Evolutionary conservation across 192 early-diverging fungal species (phyloP), one percentile per base, ranked within the genome.

Genomic region (Coemansia sp.): DNA sequence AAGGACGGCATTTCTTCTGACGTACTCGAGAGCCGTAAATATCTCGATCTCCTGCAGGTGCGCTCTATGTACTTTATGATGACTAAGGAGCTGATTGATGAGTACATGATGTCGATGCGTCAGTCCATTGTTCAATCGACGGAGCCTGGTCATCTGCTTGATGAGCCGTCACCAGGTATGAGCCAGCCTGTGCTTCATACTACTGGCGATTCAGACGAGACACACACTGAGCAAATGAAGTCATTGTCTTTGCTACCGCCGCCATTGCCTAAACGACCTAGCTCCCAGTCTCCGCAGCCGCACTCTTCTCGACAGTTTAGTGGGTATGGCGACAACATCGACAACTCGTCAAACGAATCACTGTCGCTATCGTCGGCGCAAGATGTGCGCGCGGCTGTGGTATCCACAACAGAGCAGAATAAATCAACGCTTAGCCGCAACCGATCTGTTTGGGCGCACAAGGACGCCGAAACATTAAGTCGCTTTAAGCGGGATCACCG

Each of bases 31-130:
- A 87, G 70, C 28, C 67, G 82, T 14, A 88, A 88, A 66, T 93
- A 88, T 75, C 71, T 80, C 14, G 86, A 88, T 50, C 76, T 93
- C 23, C 54, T 86, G 47, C 71, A 83, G n/a, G 85, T 89, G 48
- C 83, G 78, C 27, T 71, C 78, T 5, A 86, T 85, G 63, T 93
- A 93, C 64, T 83, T 88, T 64, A 78, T 85, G 76, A 82, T 85
- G n/a, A 84, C 82, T 7, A 82, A 87, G 44, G 71, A 85, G 44
- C 81, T 93, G 18, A 86, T 89, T 12, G 76, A 82, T 24, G 85
- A 81, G 44, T 91, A 93, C 49, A 78, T 84, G 71, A 38, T 32
- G 9, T 70, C 73, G 60, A 49, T 82, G 65, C 80, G 48, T 49
- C 49, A 38, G 22, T 82, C 80, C 9, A 16, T 16, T 24, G 75